Percentiles rank a stretch among this genome's conserved stretches.
Evolutionary conservation across 805 yeast genomes (phyloP).

Genomic region (Candida taoyuanica): DNA sequence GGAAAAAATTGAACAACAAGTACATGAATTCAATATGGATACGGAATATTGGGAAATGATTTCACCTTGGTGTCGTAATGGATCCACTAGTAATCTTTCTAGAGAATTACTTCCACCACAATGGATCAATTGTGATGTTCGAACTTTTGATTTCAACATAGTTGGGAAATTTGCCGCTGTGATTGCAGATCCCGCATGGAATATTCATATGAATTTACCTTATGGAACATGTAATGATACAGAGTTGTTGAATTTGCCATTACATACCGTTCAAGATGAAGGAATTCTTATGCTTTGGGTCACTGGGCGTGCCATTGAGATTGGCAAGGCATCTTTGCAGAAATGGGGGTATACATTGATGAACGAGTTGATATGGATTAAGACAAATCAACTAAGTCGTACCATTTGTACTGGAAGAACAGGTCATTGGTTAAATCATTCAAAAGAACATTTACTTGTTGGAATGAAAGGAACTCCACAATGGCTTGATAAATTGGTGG

Average conservation of each 20-base stretch:
- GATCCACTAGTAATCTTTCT: slow-evolving; percentile 30
- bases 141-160: slow-evolving; percentile 60
- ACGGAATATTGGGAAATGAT: slow-evolving; percentile 22
- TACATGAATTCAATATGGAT: slow-evolving; percentile 20
- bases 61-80: slow-evolving; percentile 32
- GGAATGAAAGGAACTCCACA: slow-evolving; percentile 78
- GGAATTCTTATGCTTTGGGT: slow-evolving; percentile 90
- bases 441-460: slow-evolving; percentile 84
- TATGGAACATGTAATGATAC: slow-evolving; percentile 75
- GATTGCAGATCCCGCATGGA: slow-evolving; percentile 93
- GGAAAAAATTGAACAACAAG: slow-evolving; percentile 17
- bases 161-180: slow-evolving; percentile 81
- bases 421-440: slow-evolving; percentile 95
- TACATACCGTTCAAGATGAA: slow-evolving; percentile 70
- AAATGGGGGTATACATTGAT: slow-evolving; percentile 80
- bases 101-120: slow-evolving; percentile 53
- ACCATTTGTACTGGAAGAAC: slow-evolving; percentile 95
- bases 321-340: slow-evolving; percentile 70
- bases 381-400: slow-evolving; percentile 79
- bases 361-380: slow-evolving; percentile 88
- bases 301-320: slow-evolving; percentile 88
- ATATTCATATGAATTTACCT: slow-evolving; percentile 83
- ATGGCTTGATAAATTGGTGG: slow-evolving; percentile 66
- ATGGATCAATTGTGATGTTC: slow-evolving; percentile 84
- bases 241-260: slow-evolving; percentile 62